Conservation (phyloP, 2,329 filamentous ascomycete species). For the Colletotrichum australisinense region DNA sequence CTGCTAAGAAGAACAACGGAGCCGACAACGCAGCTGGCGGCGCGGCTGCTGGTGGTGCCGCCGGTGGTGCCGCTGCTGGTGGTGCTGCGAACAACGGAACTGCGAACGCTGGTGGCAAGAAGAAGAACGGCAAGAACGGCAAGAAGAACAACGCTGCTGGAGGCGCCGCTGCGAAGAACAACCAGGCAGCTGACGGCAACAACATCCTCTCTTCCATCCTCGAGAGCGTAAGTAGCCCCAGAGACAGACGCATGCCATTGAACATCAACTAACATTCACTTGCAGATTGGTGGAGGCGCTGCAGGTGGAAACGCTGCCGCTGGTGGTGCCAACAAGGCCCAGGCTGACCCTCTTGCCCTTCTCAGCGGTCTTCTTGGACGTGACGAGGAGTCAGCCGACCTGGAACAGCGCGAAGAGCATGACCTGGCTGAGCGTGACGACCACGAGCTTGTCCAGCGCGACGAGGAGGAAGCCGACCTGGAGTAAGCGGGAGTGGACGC, state of each 20-base stretch:
- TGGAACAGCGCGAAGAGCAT: not conserved
- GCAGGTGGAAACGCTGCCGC: not conserved
- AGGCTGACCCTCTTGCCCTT: conserved; percentile 7
- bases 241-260: not conserved
- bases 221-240: not conserved
- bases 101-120: not conserved
- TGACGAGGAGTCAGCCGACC: conserved; percentile 16
- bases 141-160: not conserved
- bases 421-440: not conserved
- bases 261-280: not conserved
- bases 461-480: not conserved
- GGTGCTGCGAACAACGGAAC: conserved; percentile 19
- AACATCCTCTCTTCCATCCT: conserved; percentile 12
- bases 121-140: not conserved
- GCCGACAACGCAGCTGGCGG: not conserved
- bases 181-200: not conserved
- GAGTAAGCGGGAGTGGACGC: conserved; percentile 5
- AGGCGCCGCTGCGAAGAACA: conserved; percentile 19
- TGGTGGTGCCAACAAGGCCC: not conserved
- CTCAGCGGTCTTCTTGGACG: conserved; percentile 17
- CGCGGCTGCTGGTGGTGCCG: not conserved
- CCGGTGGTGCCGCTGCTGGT: not conserved
- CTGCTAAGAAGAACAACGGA: conserved; percentile 5
- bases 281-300: conserved; percentile 4
- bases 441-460: not conserved